Conservation (phyloP, 352 stramenopile species). For the Blastocystis sp. region DNA sequence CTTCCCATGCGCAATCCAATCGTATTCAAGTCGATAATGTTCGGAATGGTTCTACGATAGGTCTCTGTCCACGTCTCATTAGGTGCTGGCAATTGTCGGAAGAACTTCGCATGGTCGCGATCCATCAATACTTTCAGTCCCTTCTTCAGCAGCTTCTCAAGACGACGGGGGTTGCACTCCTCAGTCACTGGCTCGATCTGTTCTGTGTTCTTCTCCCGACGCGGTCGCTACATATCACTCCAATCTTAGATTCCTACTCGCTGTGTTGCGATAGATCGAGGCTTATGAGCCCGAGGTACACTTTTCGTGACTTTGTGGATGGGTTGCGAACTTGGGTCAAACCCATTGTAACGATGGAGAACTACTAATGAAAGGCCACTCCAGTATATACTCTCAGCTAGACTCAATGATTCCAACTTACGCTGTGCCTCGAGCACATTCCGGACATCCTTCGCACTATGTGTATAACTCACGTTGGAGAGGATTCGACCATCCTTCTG, state of each 20-base stretch:
- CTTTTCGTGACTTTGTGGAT: not conserved
- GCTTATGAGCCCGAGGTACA: not conserved
- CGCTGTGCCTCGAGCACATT: not conserved
- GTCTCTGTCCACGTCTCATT: not conserved
- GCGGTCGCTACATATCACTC: not conserved
- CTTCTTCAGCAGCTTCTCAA: slow-evolving; percentile 18
- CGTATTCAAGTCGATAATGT: slow-evolving; percentile 11
- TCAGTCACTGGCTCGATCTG: not conserved
- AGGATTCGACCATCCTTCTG: slow-evolving; percentile 7
- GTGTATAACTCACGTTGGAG: not conserved
- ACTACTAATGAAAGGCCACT: not conserved
- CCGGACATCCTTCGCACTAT: slow-evolving; percentile 8
- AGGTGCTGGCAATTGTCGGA: not conserved
- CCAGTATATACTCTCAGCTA: slow-evolving; percentile 5
- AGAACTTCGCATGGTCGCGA: not conserved
- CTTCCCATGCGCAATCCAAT: not conserved
- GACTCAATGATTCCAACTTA: not conserved
- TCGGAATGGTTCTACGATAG: not conserved
- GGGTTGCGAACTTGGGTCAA: not conserved
- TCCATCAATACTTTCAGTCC: not conserved
- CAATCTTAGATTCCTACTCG: not conserved
- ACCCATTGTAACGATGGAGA: not conserved
- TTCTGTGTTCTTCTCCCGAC: not conserved
- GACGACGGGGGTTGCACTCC: not conserved
- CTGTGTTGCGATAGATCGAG: not conserved